phyloP scores from a whole-genome alignment of 305 asterid genomes.

The Stenogyne calaminthoides region DNA sequence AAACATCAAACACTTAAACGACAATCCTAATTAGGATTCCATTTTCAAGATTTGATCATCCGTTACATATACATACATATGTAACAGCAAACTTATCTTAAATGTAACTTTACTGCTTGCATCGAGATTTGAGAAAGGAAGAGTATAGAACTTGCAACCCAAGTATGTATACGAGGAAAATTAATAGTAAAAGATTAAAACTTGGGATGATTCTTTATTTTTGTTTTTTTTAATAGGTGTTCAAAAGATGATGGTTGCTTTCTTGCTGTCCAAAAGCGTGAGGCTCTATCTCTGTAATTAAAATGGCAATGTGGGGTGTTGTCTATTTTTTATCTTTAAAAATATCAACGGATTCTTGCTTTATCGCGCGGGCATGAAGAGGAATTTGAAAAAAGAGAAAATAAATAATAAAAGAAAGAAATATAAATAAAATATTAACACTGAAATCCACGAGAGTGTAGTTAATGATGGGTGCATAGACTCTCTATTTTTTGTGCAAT shows the following conservation, averaged over 20 bases:
- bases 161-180: constrained; percentile 30
- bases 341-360: constrained; percentile 62
- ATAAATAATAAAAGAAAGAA: neutral
- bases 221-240: constrained; percentile 3
- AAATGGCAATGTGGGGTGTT: constrained; percentile 27
- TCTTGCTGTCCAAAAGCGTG: constrained; percentile 35
- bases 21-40: constrained; percentile 37
- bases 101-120: constrained; percentile 38
- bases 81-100: constrained; percentile 25
- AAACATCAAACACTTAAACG: constrained; percentile 35
- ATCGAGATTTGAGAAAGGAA: constrained; percentile 61
- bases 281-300: constrained; percentile 18
- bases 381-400: constrained; percentile 47
- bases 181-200: constrained; percentile 8
- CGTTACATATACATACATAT: constrained; percentile 12
- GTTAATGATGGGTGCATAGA: constrained; percentile 52
- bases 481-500: no score
- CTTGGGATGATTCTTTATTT: constrained; percentile 13
- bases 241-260: constrained; percentile 42
- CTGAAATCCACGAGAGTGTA: constrained; percentile 84
- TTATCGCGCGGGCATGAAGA: constrained; percentile 70
- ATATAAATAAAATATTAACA: constrained; percentile 41
- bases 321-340: constrained; percentile 19
- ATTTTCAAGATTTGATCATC: constrained; percentile 19
- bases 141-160: constrained; percentile 33